Evolutionary conservation across 306 rosid species (phyloP).

Genomic region (Castanopsis chinensis): DNA sequence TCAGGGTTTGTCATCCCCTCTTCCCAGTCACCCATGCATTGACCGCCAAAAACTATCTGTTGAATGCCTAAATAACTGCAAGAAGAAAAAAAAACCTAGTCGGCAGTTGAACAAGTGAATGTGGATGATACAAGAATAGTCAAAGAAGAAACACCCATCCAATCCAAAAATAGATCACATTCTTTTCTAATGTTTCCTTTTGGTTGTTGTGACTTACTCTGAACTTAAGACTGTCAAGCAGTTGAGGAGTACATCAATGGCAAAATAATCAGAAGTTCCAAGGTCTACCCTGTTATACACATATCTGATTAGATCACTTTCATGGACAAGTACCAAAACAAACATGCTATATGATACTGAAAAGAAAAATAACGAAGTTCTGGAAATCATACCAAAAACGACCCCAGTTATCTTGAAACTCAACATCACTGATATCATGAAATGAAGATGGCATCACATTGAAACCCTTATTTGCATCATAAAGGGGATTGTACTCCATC

Average conservation of each 20-base stretch:
- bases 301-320: conserved; percentile 11
- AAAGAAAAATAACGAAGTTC: neutral
- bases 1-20: conserved; percentile 84
- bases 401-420: conserved; percentile 95
- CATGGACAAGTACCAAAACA: neutral
- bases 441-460: conserved; percentile 87
- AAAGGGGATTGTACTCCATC: conserved; percentile 68
- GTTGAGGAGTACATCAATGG: conserved; percentile 84
- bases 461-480: conserved; percentile 74
- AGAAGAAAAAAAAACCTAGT: neutral
- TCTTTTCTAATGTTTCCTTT: neutral
- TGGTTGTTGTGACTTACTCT: conserved; percentile 56
- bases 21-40: conserved; percentile 88
- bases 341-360: neutral
- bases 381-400: conserved; percentile 70
- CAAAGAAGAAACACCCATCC: too few relatives aligned
- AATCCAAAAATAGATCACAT: too few relatives aligned
- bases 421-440: conserved; percentile 84
- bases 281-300: conserved; percentile 80
- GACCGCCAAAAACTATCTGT: conserved; percentile 85
- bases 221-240: conserved; percentile 82
- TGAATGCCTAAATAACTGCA: conserved; percentile 87
- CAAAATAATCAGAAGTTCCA: conserved; percentile 80
- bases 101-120: neutral
- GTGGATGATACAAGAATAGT: neutral